Conservation (phyloP, 345 rosid genomes). For the Euphorbia tirucalli region DNA sequence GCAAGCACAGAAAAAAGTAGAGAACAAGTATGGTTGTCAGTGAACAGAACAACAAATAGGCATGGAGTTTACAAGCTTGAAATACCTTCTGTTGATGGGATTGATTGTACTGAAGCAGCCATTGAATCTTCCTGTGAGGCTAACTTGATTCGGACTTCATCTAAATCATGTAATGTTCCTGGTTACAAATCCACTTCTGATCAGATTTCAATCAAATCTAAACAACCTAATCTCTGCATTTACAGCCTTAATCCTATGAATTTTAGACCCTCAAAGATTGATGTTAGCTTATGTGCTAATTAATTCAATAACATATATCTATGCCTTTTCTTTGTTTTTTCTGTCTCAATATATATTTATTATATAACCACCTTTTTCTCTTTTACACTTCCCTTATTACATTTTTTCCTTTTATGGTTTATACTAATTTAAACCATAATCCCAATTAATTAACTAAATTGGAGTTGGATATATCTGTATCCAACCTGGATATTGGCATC, state of each 20-base stretch:
- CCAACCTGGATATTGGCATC: too few species aligned
- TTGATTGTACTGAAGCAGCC: conserved; percentile 63
- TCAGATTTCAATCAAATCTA: conserved; percentile 63
- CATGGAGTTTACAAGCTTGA: conserved; percentile 71
- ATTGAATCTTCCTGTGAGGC: conserved; percentile 73
- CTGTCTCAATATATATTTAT: too few species aligned
- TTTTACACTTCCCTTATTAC: too few species aligned
- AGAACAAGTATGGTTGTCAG: conserved; percentile 66
- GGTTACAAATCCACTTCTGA: conserved; percentile 73
- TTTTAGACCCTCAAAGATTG: conserved; percentile 66
- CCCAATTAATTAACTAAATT: too few species aligned
- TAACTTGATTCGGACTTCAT: conserved; percentile 55
- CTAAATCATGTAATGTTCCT: conserved; percentile 69
- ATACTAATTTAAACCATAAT: too few species aligned
- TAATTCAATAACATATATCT: too few species aligned
- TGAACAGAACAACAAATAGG: conserved; percentile 82
- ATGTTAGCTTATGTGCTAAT: conserved; percentile 52
- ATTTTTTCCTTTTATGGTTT: too few species aligned
- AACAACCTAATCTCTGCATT: conserved; percentile 63
- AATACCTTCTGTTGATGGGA: conserved; percentile 72
- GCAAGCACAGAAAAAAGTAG: conserved; percentile 53
- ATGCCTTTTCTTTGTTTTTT: too few species aligned
- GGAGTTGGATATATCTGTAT: too few species aligned
- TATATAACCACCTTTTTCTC: too few species aligned
- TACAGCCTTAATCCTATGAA: conserved; percentile 73